Evolutionary conservation across 495 filamentous ascomycete genomes (phyloP), one percentile per base, ranked within the genome.

Genomic region (Hypoxylon perforatum): DNA sequence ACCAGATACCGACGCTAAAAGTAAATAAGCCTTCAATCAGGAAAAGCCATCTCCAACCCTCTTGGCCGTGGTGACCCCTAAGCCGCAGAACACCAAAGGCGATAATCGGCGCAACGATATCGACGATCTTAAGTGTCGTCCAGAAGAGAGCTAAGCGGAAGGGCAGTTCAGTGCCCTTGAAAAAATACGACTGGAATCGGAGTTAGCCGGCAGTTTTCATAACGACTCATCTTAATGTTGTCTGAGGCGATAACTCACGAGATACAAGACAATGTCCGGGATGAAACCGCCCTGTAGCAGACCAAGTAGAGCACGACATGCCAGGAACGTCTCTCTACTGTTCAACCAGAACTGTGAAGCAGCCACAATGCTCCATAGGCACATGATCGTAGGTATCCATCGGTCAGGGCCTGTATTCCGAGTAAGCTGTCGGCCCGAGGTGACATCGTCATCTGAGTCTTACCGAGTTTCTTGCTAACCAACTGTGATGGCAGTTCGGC

Each of bases 351-450:
- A 85, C 72, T 94, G 91, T 48, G 83, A 85, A 22, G 82, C 78
- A 0, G 90, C 91, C 33, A 93, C 85, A 11, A 91, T 61, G 70
- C 87, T 90, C 92, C 91, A 94, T 2, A 81, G 81, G 1, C 92
- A 79, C 82, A 93, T 93, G 57, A 93, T 90, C 41, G 91, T 81
- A 0, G 92, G 91, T 67, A 96, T 93, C 91, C 92, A 94, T 25
- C 84, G 80, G 68, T 94, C 91, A 0, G 91, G 90, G 0, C 92
- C 92, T 19, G 73, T 38, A 23, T 1, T 0, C n/a, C 3, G 18
- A 36, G 21, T 62, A 15, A 53, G 12, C 17, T 45, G 11, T n/a
- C 17, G 21, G 6, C 11, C 10, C 33, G 18, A 91, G 57, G 94
- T 93, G 90, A 25, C 3, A 39, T 91, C 94, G 19, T 83, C 82